Evolutionary conservation across 2,329 filamentous ascomycete genomes (phyloP).

Genomic region (Xylariaceae sp.): DNA sequence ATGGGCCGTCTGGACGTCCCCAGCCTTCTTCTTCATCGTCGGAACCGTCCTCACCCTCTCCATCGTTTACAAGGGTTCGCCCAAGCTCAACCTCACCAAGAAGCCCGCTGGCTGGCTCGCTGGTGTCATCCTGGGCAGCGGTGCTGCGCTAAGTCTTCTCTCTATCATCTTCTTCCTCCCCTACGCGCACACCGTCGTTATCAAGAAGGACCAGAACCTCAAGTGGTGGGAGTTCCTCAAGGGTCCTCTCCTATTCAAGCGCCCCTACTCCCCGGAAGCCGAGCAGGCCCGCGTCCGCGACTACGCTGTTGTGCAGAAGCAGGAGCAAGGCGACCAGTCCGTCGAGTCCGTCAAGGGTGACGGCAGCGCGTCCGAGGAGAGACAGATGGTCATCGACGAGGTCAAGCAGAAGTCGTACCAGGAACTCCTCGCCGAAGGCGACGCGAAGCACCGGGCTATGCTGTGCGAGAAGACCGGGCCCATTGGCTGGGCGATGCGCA

Average conservation of each 20-base stretch:
- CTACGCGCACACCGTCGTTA: slow-evolving; percentile 59
- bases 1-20: slow-evolving; percentile 68
- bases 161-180: slow-evolving; percentile 69
- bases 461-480: slow-evolving; percentile 59
- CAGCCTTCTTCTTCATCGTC: slow-evolving; percentile 73
- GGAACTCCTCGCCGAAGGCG: slow-evolving; percentile 52
- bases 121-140: slow-evolving; percentile 59
- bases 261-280: slow-evolving; percentile 48
- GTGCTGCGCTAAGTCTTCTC: slow-evolving; percentile 53
- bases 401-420: slow-evolving; percentile 53
- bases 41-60: slow-evolving; percentile 69
- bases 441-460: slow-evolving; percentile 55
- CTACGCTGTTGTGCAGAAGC: slow-evolving; percentile 71
- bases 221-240: slow-evolving; percentile 57
- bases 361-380: slow-evolving; percentile 36
- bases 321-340: slow-evolving; percentile 30
- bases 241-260: slow-evolving; percentile 60
- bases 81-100: slow-evolving; percentile 58
- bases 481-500: slow-evolving; percentile 79
- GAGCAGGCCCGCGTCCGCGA: slow-evolving; percentile 59
- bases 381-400: slow-evolving; percentile 43
- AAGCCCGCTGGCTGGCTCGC: slow-evolving; percentile 64
- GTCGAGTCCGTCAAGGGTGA: slow-evolving; percentile 20
- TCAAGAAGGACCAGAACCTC: slow-evolving; percentile 62
- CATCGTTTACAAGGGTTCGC: slow-evolving; percentile 77